Conservation (phyloP, 495 filamentous ascomycete genomes). For the Lophiotrema nucula region DNA sequence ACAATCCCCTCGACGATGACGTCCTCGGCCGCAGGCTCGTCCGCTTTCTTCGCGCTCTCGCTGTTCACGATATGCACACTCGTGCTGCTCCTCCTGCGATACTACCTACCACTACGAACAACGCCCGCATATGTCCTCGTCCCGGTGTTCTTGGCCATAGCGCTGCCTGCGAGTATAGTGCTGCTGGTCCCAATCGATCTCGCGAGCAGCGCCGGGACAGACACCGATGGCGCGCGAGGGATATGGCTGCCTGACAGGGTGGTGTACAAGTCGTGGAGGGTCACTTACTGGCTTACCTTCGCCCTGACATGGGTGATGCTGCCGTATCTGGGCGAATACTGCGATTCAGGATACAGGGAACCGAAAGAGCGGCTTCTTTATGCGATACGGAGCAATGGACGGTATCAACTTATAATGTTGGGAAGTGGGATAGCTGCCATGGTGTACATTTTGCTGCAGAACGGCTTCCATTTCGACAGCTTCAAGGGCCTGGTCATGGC, state of each 20-base stretch:
- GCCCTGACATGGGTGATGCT: conserved; percentile 92
- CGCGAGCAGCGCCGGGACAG: conserved; percentile 72
- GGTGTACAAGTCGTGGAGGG: conserved; percentile 82
- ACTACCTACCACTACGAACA: conserved; percentile 84
- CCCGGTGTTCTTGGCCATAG: conserved; percentile 89
- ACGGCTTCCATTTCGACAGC: conserved; percentile 62
- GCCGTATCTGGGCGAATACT: conserved; percentile 87
- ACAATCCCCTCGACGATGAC: conserved; percentile 26
- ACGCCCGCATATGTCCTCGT: conserved; percentile 89
- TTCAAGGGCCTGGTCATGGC: conserved; percentile 87
- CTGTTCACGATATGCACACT: conserved; percentile 69
- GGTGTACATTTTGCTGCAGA: conserved; percentile 78
- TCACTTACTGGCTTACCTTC: conserved; percentile 96
- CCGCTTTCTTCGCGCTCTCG: conserved; percentile 69
- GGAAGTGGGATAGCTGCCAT: conserved; percentile 67
- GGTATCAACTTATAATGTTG: conserved; percentile 80
- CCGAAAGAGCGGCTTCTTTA: conserved; percentile 75
- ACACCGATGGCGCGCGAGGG: conserved; percentile 64
- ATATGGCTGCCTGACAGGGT: conserved; percentile 66
- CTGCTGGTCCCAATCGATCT: conserved; percentile 94
- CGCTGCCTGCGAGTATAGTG: conserved; percentile 90
- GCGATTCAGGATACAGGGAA: conserved; percentile 89
- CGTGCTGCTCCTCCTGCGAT: conserved; percentile 78
- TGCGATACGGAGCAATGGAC: conserved; percentile 78
- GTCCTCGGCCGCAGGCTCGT: conserved; percentile 58